phyloP scores from a whole-genome alignment of 2,329 filamentous ascomycete species.

The Curvularia sp. region DNA sequence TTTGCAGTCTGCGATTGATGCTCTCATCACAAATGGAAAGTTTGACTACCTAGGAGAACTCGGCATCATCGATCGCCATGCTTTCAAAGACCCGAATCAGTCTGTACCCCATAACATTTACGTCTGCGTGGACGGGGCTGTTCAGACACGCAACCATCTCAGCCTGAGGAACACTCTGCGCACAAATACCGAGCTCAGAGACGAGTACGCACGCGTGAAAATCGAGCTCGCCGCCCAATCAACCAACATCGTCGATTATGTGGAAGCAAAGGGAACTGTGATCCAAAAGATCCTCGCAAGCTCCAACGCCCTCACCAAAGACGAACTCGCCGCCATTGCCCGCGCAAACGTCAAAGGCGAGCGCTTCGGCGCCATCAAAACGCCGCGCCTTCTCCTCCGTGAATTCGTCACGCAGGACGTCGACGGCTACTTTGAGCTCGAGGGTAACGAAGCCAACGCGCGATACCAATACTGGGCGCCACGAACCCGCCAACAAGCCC shows the following conservation, averaged over 20 bases:
- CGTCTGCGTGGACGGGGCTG: conserved; percentile 45
- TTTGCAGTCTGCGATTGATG: conserved; percentile 36
- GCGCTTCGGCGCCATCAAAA: conserved; percentile 28
- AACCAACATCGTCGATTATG: conserved; percentile 32
- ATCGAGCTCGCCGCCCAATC: conserved; percentile 27
- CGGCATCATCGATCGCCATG: conserved; percentile 47
- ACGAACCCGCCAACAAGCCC: conserved; percentile 31
- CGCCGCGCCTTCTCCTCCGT: conserved; percentile 33
- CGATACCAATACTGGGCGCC: conserved; percentile 39
- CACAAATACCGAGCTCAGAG: conserved; percentile 37
- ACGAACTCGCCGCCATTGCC: conserved; percentile 30
- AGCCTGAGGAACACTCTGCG: conserved; percentile 48
- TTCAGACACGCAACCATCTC: conserved; percentile 49
- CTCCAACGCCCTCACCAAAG: conserved; percentile 22
- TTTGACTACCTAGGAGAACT: conserved; percentile 50
- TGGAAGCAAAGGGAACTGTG: conserved; percentile 29
- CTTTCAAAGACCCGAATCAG: conserved; percentile 43
- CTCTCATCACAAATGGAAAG: conserved; percentile 39
- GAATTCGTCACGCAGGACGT: conserved; percentile 38
- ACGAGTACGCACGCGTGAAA: conserved; percentile 38
- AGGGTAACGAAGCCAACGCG: conserved; percentile 34
- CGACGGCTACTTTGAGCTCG: conserved; percentile 31
- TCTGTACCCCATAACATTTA: conserved; percentile 45
- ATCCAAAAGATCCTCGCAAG: conserved; percentile 30
- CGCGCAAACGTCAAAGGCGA: conserved; percentile 26